A percentile compares a stretch with the other conserved stretches of the same genome.
These are phyloP conservation scores for Agastache rugosa DNA, from an alignment of 257 asterid species.

Conservation along the genomic window DNA sequence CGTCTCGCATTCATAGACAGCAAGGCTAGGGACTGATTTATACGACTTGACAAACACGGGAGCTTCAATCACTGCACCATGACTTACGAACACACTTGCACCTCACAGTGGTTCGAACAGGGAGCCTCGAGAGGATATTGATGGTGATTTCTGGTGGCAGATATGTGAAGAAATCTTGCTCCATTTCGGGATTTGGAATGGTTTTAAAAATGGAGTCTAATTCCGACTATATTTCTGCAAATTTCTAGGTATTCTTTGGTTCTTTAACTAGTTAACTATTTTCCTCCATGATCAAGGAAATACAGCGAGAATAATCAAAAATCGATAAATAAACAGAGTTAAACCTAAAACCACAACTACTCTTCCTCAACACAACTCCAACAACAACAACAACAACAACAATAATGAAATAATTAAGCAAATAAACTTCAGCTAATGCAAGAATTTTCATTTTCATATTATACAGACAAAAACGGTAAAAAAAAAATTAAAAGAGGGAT, in stretches of 20 bases:
- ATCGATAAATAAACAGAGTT: too few relatives aligned
- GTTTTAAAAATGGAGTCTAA: too few relatives aligned
- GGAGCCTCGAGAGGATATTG: conserved; percentile 46
- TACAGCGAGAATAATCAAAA: neutral
- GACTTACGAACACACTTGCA: conserved; percentile 47
- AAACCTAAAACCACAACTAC: too few relatives aligned
- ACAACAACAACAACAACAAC: too few relatives aligned
- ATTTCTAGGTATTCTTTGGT: too few relatives aligned
- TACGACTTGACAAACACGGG: neutral
- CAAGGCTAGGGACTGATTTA: conserved; percentile 29
- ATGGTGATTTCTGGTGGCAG: neutral
- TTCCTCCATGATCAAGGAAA: neutral
- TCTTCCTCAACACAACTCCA: too few relatives aligned
- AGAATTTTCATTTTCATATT: too few relatives aligned
- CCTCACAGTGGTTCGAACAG: conserved; percentile 18
- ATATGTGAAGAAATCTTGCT: neutral
- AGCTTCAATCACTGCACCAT: conserved; percentile 3
- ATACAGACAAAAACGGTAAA: too few relatives aligned
- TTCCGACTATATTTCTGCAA: neutral
- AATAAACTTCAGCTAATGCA: too few relatives aligned
- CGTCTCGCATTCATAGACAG: neutral
- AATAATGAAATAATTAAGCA: too few relatives aligned
- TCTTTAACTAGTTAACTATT: too few relatives aligned
- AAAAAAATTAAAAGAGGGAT: neutral
- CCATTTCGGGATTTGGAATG: neutral